These are phyloP conservation scores for Lepidium sativum DNA, from an alignment of 345 rosid species.

Conservation along the genomic window DNA sequence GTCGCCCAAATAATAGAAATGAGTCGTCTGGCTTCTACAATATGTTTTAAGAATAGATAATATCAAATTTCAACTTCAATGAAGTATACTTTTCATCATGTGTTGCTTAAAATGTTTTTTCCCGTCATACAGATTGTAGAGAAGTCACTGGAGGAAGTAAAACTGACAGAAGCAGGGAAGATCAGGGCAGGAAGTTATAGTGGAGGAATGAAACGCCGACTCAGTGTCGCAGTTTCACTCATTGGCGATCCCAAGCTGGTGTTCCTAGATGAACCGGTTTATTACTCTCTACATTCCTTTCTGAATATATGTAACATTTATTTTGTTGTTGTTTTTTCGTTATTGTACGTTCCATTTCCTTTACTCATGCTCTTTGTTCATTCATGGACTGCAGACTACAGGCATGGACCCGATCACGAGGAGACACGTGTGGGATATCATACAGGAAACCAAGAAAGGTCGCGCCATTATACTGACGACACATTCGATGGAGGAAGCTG, in stretches of 20 bases:
- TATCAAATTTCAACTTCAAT: background rate
- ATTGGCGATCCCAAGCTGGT: slow-evolving; percentile 82
- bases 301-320: background rate
- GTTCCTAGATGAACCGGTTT: slow-evolving; percentile 83
- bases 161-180: slow-evolving; percentile 51
- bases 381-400: slow-evolving; percentile 49
- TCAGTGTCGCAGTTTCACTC: slow-evolving; percentile 86
- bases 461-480: slow-evolving; percentile 81
- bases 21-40: background rate
- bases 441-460: slow-evolving; percentile 73
- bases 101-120: background rate
- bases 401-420: slow-evolving; percentile 96
- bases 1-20: slow-evolving; percentile 15
- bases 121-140: slow-evolving; percentile 38
- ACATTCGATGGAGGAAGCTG: slow-evolving; percentile 98
- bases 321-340: background rate
- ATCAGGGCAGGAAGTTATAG: slow-evolving; percentile 85
- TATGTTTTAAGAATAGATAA: background rate
- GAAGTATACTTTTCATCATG: background rate
- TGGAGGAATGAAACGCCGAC: slow-evolving; percentile 96
- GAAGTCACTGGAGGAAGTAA: slow-evolving; percentile 66
- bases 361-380: background rate
- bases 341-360: background rate
- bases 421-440: slow-evolving; percentile 92
- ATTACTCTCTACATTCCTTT: slow-evolving; percentile 1